Conservation (phyloP, 306 rosid genomes). For the Cicer bijugum region DNA sequence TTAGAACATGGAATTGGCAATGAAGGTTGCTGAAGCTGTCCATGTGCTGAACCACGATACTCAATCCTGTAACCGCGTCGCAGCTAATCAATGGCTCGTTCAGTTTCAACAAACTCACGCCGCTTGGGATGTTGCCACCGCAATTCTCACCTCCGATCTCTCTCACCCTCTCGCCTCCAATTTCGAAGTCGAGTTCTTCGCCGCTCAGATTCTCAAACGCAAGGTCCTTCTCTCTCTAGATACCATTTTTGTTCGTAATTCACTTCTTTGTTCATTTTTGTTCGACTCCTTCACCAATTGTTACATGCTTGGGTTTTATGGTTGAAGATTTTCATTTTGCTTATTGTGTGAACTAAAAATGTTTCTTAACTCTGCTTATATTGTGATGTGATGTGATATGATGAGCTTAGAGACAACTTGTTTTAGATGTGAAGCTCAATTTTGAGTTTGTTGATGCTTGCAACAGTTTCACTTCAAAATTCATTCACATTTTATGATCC, state of each 20-base stretch:
- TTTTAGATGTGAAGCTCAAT: slow-evolving; percentile 29
- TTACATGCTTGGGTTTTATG: background rate
- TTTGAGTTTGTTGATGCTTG: background rate
- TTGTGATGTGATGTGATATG: background rate
- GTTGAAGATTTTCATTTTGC: background rate
- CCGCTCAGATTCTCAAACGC: slow-evolving; percentile 97
- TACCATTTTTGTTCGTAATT: background rate
- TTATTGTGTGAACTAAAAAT: background rate
- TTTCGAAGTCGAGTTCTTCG: slow-evolving; percentile 92
- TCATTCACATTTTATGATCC: background rate
- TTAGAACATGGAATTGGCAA: slow-evolving; percentile 65
- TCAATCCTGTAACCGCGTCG: slow-evolving; percentile 95
- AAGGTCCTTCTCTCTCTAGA: slow-evolving; percentile 56
- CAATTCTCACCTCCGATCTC: slow-evolving; percentile 76
- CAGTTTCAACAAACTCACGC: slow-evolving; percentile 95
- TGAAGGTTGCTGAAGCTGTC: slow-evolving; percentile 91
- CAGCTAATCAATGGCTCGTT: slow-evolving; percentile 98
- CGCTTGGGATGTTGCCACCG: slow-evolving; percentile 96
- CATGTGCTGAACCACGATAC: slow-evolving; percentile 87
- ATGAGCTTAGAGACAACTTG: slow-evolving; percentile 21
- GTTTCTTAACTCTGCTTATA: background rate
- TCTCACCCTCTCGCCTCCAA: slow-evolving; percentile 54
- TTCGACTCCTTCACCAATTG: background rate
- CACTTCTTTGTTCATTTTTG: background rate
- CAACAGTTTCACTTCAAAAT: background rate